Percentiles rank a stretch among this genome's conserved stretches.
These are phyloP conservation scores for Starmerella roubikii DNA, from an alignment of 805 yeast genomes.

Conservation along the genomic window DNA sequence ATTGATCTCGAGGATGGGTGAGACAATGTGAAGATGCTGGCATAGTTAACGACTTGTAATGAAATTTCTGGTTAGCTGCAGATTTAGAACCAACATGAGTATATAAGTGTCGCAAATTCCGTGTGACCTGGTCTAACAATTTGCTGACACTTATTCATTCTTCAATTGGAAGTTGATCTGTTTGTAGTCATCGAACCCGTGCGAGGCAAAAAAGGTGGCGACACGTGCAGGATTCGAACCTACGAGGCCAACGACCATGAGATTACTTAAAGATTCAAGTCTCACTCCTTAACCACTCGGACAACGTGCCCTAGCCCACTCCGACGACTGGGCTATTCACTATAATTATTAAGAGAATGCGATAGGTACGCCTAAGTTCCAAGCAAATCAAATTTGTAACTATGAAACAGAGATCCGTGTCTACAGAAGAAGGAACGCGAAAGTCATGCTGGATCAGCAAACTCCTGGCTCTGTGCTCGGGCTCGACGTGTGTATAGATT, in stretches of 20 bases:
- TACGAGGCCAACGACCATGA: slow-evolving; percentile 31
- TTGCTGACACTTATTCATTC: no score
- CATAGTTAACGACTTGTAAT: no score
- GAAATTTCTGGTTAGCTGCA: not conserved
- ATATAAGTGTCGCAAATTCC: no score
- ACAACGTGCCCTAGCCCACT: slow-evolving; percentile 25
- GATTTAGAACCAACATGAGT: not conserved
- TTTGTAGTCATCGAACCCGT: no score
- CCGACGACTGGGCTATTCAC: not conserved
- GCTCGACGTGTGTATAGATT: no score
- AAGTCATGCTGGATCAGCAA: no score
- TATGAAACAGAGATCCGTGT: no score
- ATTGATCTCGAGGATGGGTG: not conserved
- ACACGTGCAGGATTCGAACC: slow-evolving; percentile 33
- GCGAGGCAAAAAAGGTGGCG: slow-evolving; percentile 22
- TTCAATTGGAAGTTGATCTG: no score
- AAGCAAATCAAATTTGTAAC: no score
- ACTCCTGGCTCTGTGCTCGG: not conserved
- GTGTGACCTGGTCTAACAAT: no score
- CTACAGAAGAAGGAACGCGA: not conserved
- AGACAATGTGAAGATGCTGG: no score
- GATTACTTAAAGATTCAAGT: slow-evolving; percentile 29
- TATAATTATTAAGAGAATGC: not conserved
- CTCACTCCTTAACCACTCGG: slow-evolving; percentile 35
- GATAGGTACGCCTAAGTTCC: no score